Evolutionary conservation across 2,329 filamentous ascomycete genomes (phyloP), one percentile per base, ranked within the genome.

Genomic region (Zymoseptoria passerinii): DNA sequence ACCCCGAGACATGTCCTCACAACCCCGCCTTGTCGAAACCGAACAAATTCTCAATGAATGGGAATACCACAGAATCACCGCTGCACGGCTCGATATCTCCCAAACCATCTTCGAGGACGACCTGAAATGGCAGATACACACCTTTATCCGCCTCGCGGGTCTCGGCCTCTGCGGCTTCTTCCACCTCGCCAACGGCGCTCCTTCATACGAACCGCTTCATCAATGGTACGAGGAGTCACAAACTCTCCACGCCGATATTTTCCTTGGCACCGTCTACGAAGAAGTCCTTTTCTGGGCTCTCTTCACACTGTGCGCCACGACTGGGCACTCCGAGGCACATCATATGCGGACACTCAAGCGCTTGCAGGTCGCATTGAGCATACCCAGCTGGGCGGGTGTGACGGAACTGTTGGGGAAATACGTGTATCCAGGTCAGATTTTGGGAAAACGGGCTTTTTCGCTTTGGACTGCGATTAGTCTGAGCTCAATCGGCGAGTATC

Each of bases 261-360:
- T 66, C 19, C 48, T 65, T 28, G 61, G 58, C 10, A 65, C 61
- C 0, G 53, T 64, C 9, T 66, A 58, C 40, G 64, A 63, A 23
- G 63, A 65, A 40, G 48, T 62, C 8, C 53, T 55, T 8, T 58
- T 65, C 52, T 66, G 63, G 64, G 54, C 59, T 9, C 54, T 66
- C 13, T 59, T 62, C 28, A 58, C 53, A 20, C 61, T 65, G 27
- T 63, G 61, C 52, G 55, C 59, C 10, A 57, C 58, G 10, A 64
- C 56, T 6, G 62, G 62, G 20, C 54, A 56, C 13, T 63, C 60
- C 51, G 62, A 62, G 20, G 29, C 57, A 48, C 54, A 56, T 13
- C 58, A 64, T 44, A 64, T 64, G 62, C 56, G 60, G 13, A 35
- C 50, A 9, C 23, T 64, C 29, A 62, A 62, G n/a, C 56, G 58